Evolutionary conservation across 768 basidiomycete genomes (phyloP).

Genomic region (Amanita subjunquillea): DNA sequence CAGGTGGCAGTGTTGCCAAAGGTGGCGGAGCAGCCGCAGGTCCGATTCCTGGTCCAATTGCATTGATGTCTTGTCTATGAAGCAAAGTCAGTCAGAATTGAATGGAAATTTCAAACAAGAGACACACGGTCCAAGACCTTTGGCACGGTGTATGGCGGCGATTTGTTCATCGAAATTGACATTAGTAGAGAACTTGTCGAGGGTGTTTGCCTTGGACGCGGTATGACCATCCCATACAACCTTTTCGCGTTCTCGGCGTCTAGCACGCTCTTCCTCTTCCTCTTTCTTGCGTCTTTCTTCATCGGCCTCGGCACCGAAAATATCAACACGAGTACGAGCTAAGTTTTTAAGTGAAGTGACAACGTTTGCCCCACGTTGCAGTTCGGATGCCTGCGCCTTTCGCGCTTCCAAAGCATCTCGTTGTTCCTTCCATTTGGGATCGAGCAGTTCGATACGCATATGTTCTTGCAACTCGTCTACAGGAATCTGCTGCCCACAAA

Average conservation of each 20-base stretch:
- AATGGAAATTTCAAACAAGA: not conserved
- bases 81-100: constrained; percentile 8
- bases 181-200: constrained; percentile 88
- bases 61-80: constrained; percentile 59
- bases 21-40: constrained; percentile 60
- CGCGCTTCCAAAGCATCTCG: constrained; percentile 82
- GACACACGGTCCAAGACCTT: constrained; percentile 80
- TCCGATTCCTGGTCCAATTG: constrained; percentile 82
- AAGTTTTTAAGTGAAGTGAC: constrained; percentile 88
- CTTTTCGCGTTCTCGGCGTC: constrained; percentile 83
- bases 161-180: constrained; percentile 98
- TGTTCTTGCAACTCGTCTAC: constrained; percentile 95
- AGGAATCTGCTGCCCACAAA: constrained; percentile 94
- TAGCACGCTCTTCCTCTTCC: constrained; percentile 77
- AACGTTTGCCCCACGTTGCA: constrained; percentile 88
- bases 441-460: constrained; percentile 95
- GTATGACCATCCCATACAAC: constrained; percentile 99
- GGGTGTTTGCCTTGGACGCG: constrained; percentile 81
- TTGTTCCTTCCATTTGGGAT: constrained; percentile 97
- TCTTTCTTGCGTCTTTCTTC: constrained; percentile 82
- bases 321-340: constrained; percentile 92
- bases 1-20: constrained; percentile 53
- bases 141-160: constrained; percentile 88
- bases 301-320: constrained; percentile 91
- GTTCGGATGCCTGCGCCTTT: constrained; percentile 80